phyloP scores from a whole-genome alignment of 139 green algal species.

The Tetratostichococcus sp. region DNA sequence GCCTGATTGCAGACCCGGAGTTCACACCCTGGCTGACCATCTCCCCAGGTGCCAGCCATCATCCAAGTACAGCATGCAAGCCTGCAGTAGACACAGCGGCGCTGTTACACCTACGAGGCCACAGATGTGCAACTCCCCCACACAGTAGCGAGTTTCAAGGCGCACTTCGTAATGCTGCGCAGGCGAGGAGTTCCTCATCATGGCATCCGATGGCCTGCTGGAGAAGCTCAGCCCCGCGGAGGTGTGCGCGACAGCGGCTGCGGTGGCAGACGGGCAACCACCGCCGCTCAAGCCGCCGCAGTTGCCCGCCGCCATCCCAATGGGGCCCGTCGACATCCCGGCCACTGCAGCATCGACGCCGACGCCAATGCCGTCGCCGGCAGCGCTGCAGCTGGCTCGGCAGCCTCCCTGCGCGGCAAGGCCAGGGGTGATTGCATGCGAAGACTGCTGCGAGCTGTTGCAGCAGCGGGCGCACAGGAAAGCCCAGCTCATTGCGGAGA shows the following conservation, averaged over 20 bases:
- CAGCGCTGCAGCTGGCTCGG: background rate
- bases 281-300: background rate
- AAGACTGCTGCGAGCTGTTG: background rate
- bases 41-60: background rate
- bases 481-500: conserved; percentile 17
- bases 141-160: no score
- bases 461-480: no score
- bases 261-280: background rate
- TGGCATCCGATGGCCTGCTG: conserved; percentile 41
- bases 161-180: background rate
- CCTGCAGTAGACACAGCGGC: no score
- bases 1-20: conserved; percentile 26
- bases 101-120: no score
- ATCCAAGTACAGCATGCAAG: no score
- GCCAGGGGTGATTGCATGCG: background rate
- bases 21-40: conserved; percentile 5
- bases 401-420: background rate
- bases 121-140: no score
- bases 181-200: conserved; percentile 25
- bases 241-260: conserved; percentile 26
- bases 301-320: background rate
- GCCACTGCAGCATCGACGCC: background rate
- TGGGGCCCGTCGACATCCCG: background rate
- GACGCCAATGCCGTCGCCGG: background rate
- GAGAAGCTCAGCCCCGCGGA: conserved; percentile 30